Conservation (phyloP, 805 yeast species). For the Candida silvicultrix region DNA sequence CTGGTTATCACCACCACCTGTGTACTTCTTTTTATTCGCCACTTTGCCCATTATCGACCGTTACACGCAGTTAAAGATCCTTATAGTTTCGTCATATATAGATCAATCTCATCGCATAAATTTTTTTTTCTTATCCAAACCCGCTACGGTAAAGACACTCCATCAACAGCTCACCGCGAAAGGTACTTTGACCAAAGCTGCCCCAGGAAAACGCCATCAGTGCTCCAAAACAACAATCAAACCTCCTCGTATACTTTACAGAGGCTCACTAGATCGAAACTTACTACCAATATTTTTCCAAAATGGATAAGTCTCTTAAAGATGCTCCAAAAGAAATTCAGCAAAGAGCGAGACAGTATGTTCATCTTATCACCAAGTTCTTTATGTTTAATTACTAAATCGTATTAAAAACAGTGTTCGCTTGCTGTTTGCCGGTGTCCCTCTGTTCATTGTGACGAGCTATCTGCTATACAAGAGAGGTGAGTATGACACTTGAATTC, state of each 20-base stretch:
- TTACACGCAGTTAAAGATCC: background rate
- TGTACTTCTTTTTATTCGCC: slow-evolving; percentile 56
- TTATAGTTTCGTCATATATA: background rate
- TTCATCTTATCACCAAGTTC: background rate
- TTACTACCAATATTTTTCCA: background rate
- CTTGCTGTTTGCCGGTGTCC: slow-evolving; percentile 17
- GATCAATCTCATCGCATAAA: slow-evolving; percentile 1
- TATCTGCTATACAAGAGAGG: slow-evolving; percentile 15
- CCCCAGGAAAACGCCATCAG: background rate
- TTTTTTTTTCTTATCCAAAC: background rate
- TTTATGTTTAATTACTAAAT: background rate
- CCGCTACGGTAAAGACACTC: background rate
- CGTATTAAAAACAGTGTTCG: slow-evolving; percentile 7
- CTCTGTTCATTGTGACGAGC: slow-evolving; percentile 15
- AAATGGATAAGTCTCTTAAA: background rate
- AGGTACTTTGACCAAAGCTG: background rate
- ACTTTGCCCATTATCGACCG: slow-evolving; percentile 16
- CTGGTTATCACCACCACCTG: slow-evolving; percentile 44
- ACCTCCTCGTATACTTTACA: too few species aligned
- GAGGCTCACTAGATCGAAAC: too few species aligned
- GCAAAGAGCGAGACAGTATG: background rate
- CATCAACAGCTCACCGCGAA: background rate
- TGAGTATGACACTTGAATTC: slow-evolving; percentile 2
- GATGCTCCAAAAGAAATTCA: background rate
- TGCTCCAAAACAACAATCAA: too few species aligned